phyloP scores from a whole-genome alignment of 495 filamentous ascomycete genomes.

The Neurospora sp. region DNA sequence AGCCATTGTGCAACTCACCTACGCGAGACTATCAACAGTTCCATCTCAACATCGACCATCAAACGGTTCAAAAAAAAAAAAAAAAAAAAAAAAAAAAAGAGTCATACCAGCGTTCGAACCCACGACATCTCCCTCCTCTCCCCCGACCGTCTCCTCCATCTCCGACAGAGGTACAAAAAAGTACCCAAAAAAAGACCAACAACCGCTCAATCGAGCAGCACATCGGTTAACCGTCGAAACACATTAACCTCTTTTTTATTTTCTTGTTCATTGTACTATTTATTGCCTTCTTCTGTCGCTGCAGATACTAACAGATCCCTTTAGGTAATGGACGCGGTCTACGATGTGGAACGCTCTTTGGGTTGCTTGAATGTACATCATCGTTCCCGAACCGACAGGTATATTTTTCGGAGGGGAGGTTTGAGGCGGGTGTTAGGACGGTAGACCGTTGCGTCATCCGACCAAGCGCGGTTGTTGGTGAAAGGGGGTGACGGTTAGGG shows the following conservation, averaged over 20 bases:
- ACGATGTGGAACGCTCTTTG: neutral
- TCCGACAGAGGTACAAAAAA: neutral
- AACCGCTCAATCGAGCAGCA: neutral
- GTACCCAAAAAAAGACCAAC: neutral
- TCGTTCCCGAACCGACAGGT: neutral
- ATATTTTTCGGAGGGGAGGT: neutral
- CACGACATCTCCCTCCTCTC: neutral
- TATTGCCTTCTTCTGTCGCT: neutral
- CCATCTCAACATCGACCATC: neutral
- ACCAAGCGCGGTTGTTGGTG: neutral
- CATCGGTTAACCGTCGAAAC: neutral
- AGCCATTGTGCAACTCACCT: neutral
- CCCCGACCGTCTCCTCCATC: neutral
- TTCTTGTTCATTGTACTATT: neutral
- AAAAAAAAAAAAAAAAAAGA: neutral
- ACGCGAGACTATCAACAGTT: neutral
- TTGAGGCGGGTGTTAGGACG: neutral
- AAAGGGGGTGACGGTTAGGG: neutral
- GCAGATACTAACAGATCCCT: neutral
- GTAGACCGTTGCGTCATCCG: neutral
- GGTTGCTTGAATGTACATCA: neutral
- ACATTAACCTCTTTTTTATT: neutral
- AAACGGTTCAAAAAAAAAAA: neutral
- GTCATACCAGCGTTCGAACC: neutral
- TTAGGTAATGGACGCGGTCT: neutral